phyloP scores from a whole-genome alignment of 148 eudicot species.

The Linanthus parryae region DNA sequence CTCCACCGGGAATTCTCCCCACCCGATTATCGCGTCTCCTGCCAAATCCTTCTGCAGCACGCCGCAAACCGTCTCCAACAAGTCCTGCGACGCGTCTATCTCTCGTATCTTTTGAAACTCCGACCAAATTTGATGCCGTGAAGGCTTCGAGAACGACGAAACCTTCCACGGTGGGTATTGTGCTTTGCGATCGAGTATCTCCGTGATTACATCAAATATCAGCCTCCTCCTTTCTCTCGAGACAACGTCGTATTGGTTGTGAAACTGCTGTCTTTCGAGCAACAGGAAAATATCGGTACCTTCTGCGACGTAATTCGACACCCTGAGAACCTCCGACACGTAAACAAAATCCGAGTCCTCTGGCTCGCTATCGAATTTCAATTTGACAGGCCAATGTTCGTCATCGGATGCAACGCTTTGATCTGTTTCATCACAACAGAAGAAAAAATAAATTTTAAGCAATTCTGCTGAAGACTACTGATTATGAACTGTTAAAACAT shows the following conservation, averaged over 20 bases:
- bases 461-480: too few relatives aligned
- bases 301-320: conserved; percentile 50
- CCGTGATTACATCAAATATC: conserved; percentile 28
- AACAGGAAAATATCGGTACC: conserved; percentile 45
- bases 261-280: conserved; percentile 60
- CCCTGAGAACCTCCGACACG: conserved; percentile 62
- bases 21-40: conserved; percentile 44
- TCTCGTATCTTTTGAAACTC: conserved; percentile 57
- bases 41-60: conserved; percentile 72
- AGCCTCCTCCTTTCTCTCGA: conserved; percentile 57
- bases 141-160: conserved; percentile 11
- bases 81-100: conserved; percentile 47
- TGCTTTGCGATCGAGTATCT: conserved; percentile 52
- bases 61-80: conserved; percentile 60
- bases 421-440: too few relatives aligned
- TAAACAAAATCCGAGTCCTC: conserved; percentile 56
- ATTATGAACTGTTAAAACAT: too few relatives aligned
- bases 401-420: conserved; percentile 49
- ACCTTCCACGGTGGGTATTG: conserved; percentile 70
- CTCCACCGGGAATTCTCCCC: conserved; percentile 70
- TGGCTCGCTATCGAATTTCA: conserved; percentile 26
- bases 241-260: conserved; percentile 40
- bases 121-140: conserved; percentile 41
- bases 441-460: too few relatives aligned
- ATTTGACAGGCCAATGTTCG: too few relatives aligned